These are phyloP conservation scores for Agrocybe praecox DNA, from an alignment of 768 basidiomycete genomes.

Conservation along the genomic window DNA sequence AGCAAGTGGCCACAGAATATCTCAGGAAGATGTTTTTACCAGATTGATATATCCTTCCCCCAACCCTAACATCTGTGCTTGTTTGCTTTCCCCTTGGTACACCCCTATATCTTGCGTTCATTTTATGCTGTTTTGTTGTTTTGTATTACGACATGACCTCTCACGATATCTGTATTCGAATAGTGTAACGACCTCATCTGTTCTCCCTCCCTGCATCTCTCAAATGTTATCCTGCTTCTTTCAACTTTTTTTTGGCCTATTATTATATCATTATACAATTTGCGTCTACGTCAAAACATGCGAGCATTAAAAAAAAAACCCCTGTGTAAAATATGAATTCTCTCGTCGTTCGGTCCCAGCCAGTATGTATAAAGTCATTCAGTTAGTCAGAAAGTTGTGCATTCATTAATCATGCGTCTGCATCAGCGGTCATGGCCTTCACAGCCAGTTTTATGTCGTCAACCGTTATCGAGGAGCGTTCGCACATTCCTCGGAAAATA, in stretches of 20 bases:
- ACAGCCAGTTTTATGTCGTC: conserved; percentile 61
- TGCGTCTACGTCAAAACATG: background rate
- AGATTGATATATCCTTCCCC: conserved; percentile 28
- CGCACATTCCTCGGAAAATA: conserved; percentile 87
- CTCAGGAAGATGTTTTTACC: conserved; percentile 63
- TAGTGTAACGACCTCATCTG: conserved; percentile 5
- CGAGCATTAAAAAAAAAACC: background rate
- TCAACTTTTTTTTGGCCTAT: background rate
- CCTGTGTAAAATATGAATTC: background rate
- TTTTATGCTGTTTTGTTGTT: background rate
- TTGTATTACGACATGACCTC: conserved; percentile 12
- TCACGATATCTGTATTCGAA: conserved; percentile 5
- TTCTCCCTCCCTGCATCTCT: background rate
- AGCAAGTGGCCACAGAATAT: conserved; percentile 71
- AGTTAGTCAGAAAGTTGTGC: background rate
- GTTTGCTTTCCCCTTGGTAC: background rate
- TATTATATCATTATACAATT: conserved; percentile 7
- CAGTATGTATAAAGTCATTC: background rate
- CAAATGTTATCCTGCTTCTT: background rate
- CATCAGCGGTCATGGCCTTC: conserved; percentile 22
- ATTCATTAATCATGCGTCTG: background rate
- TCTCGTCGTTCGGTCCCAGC: background rate
- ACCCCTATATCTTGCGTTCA: background rate
- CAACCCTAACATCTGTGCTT: background rate
- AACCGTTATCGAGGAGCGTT: conserved; percentile 73